Evolutionary conservation across 352 stramenopile species (phyloP), one percentile per base, ranked within the genome.

Genomic region (Thraustochytrium striatum): DNA sequence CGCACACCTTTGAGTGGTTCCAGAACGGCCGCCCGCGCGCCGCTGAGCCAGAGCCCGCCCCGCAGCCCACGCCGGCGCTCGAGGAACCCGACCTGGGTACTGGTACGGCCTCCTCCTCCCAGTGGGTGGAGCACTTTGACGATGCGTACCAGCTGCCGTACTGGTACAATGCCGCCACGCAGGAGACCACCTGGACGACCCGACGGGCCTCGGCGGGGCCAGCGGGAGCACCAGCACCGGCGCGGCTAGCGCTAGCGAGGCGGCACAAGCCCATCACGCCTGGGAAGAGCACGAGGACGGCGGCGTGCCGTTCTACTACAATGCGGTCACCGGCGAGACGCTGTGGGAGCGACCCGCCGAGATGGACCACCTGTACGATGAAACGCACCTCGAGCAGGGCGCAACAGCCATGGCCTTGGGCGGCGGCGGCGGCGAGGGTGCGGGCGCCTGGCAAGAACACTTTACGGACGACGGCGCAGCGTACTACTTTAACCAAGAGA

Each of bases 111-210:
- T 3, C 11, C 2, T 2, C 30, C 3, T 16, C 11, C 44, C 41
- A 75, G 9, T 80, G 70, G 70, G 9, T 80, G 9, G 70, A 80
- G 43, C 58, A 79, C n/a, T 80, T 80, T 57, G 70, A 80, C 36
- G 70, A 80, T n/a, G 57, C 50, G 21, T 61, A 25, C n/a, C 32
- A 47, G 8, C 41, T 47, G 16, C 70, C 70, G 70, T 80, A 80
- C 39, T 80, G 70, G 70, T 80, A 69, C 30, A 47, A 80, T 39
- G 28, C 53, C 25, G 25, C 28, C 28, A 80, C 70, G 11, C 32
- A 38, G 0, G 57, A 41, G 19, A 80, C 70, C 3, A 70, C 53
- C 9, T 80, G 70, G 68, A n/a, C n/a, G n/a, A n/a, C n/a, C n/a
- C n/a, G n/a, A n/a, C n/a, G n/a, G n/a, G n/a, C n/a, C n/a, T n/a